Percentiles rank a stretch among this genome's conserved stretches.
Conservation (phyloP, 2,329 filamentous ascomycete species). For the Nothophaeocryptopus gaeumannii region DNA sequence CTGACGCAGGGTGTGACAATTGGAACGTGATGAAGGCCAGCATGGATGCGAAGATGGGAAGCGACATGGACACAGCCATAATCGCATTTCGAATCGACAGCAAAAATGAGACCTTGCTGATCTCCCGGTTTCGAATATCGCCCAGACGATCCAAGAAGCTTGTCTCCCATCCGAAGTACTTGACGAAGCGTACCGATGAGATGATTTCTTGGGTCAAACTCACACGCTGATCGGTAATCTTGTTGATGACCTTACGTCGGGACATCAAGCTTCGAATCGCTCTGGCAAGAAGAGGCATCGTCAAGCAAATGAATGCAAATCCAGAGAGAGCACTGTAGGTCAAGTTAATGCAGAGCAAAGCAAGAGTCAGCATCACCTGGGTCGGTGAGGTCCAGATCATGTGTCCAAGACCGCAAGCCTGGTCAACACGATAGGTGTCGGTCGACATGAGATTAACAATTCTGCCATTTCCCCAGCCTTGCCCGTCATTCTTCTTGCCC, state of each 20-base stretch:
- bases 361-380: constrained; percentile 71
- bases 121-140: constrained; percentile 71
- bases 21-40: constrained; percentile 82
- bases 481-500: constrained; percentile 60
- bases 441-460: constrained; percentile 94
- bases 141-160: constrained; percentile 77
- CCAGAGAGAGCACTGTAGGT: constrained; percentile 87
- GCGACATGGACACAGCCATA: constrained; percentile 76
- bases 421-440: constrained; percentile 88
- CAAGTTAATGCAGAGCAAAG: constrained; percentile 79
- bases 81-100: constrained; percentile 81
- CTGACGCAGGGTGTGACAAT: constrained; percentile 41
- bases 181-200: constrained; percentile 88
- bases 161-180: constrained; percentile 93
- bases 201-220: constrained; percentile 89
- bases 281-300: constrained; percentile 71
- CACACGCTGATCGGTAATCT: constrained; percentile 88
- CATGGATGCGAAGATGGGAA: constrained; percentile 95
- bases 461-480: constrained; percentile 88
- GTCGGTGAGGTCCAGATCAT: constrained; percentile 86
- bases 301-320: constrained; percentile 75
- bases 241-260: constrained; percentile 79
- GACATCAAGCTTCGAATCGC: constrained; percentile 74
- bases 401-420: constrained; percentile 85
- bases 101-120: constrained; percentile 77